Percentiles rank a stretch among this genome's conserved stretches.
These are phyloP conservation scores for Filobasidium uniguttulatum DNA, from an alignment of 1,284 basidiomycete species.

Conservation along the genomic window DNA sequence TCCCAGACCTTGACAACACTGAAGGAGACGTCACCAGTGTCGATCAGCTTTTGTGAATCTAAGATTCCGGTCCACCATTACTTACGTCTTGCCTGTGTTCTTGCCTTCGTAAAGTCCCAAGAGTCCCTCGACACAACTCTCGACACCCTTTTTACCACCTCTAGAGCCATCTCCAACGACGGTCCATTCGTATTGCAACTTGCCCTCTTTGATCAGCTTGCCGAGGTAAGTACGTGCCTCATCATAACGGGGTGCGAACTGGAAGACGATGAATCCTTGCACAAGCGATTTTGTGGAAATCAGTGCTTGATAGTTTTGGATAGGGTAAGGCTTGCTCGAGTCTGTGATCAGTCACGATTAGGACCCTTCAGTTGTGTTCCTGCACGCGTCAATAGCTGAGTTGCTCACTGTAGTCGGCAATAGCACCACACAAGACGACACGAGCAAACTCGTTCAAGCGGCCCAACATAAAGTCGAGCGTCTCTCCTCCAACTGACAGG, in stretches of 20 bases:
- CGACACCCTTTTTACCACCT: slow-evolving; percentile 41
- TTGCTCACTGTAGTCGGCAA: slow-evolving; percentile 39
- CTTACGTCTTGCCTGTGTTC: slow-evolving; percentile 65
- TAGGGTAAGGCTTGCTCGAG: slow-evolving; percentile 24
- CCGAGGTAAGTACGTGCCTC: slow-evolving; percentile 41
- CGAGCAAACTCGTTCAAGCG: slow-evolving; percentile 62
- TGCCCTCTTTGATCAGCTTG: slow-evolving; percentile 47
- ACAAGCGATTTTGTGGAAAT: slow-evolving; percentile 64
- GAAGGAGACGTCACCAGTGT: neutral
- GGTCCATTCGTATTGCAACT: slow-evolving; percentile 67
- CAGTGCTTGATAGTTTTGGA: slow-evolving; percentile 42
- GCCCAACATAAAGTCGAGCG: slow-evolving; percentile 57
- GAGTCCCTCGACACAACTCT: slow-evolving; percentile 54
- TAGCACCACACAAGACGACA: slow-evolving; percentile 63
- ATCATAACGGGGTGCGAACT: slow-evolving; percentile 43
- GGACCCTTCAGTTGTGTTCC: neutral
- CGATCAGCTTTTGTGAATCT: neutral
- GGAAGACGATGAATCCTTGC: slow-evolving; percentile 61
- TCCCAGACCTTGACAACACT: slow-evolving; percentile 16
- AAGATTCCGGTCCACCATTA: slow-evolving; percentile 32
- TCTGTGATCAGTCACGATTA: neutral
- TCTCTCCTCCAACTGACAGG: slow-evolving; percentile 55
- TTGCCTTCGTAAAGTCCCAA: slow-evolving; percentile 60
- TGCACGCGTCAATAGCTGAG: neutral
- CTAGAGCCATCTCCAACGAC: slow-evolving; percentile 39